Evolutionary conservation across 2,329 filamentous ascomycete species (phyloP), one percentile per base, ranked within the genome.

Genomic region (Ophiosphaerella narmari): DNA sequence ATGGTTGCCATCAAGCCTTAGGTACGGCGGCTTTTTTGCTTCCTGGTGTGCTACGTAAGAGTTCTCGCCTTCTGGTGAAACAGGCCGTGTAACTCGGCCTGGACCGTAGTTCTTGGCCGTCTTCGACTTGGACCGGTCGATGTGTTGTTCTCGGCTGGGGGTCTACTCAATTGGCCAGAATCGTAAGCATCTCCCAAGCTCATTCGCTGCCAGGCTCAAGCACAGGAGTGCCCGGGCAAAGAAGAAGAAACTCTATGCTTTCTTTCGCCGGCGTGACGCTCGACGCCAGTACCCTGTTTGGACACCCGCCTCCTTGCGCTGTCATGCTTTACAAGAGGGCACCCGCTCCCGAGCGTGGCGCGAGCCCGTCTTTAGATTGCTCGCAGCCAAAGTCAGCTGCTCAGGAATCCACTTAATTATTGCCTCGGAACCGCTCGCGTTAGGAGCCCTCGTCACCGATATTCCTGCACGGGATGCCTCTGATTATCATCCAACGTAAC

Each of bases 361-460:
- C 43, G 36, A 46, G 43, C 24, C 43, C 35, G 34, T 38, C 42
- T 24, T 36, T 39, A 39, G 43, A 46, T 44, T 46, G 42, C 42
- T 39, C 29, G 36, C 36, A 32, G 18, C 32, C 33, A 39, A 31
- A 39, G 43, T 46, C 43, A 46, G 34, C 36, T 46, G 43, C 43
- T 34, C 37, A 29, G 14, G 11, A 36, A 18, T 43, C 41, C 32
- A 35, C 36, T 32, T 39, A 41, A 31, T 47, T 33, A 29, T 37
- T 47, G 13, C 29, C 18, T 37, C 37, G 23, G 37, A 41, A 29
- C 38, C 24, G 16, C 35, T 47, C 32, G 45, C 18, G 13, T 42
- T 26, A 24, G 12, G 26, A 38, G 39, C 39, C 38, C 14, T 41
- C 38, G 39, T 47, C 36, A 42, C 39, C 39, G 33, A 41, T 33